These are phyloP conservation scores for Taphrina flavorubra DNA, from an alignment of 1,139 yeast genomes.

Conservation along the genomic window DNA sequence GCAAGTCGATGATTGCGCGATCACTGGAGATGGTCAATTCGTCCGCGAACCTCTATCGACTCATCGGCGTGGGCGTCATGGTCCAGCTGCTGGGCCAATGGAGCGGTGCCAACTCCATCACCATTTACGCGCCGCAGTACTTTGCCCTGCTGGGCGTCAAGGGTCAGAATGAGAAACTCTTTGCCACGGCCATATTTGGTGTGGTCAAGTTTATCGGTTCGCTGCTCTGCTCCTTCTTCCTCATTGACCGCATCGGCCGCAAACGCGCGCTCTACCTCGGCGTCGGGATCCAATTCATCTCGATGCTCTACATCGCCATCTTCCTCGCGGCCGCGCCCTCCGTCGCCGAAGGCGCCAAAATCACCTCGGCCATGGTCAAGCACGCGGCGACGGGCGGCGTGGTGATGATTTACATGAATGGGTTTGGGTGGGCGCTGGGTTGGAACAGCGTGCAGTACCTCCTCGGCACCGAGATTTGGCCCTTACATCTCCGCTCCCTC, in stretches of 20 bases:
- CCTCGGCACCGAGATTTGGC: constrained; percentile 58
- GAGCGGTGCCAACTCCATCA: constrained; percentile 67
- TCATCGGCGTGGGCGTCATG: constrained; percentile 55
- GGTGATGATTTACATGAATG: constrained; percentile 56
- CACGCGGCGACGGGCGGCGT: constrained; percentile 31
- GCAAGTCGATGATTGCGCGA: constrained; percentile 42
- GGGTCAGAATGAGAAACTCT: constrained; percentile 54
- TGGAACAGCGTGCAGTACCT: constrained; percentile 66
- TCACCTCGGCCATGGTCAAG: constrained; percentile 14
- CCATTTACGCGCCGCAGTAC: constrained; percentile 65
- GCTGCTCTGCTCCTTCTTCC: constrained; percentile 53
- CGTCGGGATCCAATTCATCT: constrained; percentile 53
- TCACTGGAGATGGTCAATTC: constrained; percentile 42
- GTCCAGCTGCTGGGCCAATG: constrained; percentile 66
- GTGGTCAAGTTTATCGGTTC: constrained; percentile 58
- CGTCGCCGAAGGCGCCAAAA: constrained; percentile 19
- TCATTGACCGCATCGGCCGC: constrained; percentile 60
- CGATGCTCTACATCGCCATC: constrained; percentile 55
- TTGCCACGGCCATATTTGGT: constrained; percentile 63
- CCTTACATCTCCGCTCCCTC: constrained; percentile 61
- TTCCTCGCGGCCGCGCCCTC: constrained; percentile 57
- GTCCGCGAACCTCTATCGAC: constrained; percentile 57
- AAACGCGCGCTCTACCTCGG: constrained; percentile 57
- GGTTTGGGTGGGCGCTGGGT: constrained; percentile 69
- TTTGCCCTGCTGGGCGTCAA: constrained; percentile 60